Evolutionary conservation across 306 rosid species (phyloP), one percentile per base, ranked within the genome.

Genomic region (Pterocarpus santalinus): DNA sequence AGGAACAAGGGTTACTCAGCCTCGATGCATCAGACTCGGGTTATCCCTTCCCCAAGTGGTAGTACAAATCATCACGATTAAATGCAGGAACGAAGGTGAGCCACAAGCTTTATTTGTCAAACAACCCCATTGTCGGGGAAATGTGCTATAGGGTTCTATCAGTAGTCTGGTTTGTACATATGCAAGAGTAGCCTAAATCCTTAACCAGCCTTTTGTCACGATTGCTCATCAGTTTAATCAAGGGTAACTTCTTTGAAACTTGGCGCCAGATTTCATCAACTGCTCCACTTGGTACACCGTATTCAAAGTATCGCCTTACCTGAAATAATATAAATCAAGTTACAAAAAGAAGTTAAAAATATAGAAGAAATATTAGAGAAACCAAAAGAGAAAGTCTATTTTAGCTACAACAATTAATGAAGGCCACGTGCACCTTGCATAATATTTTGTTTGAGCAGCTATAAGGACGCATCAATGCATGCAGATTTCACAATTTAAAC

Each of bases 241-340:
- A 61, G 6, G 97, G 94, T 41, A 93, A 82, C 89, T 95, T 95
- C 70, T 79, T 93, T 2, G 94, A 84, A 34, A 93, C 85, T 76
- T 95, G 99, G 75, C 89, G 95, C 99, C 99, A 95, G 76, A 93
- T 93, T 82, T 95, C 96, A 58, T 88, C 87, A 56, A 89, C 90
- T 4, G 97, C 79, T 43, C 92, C 94, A 13, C 88, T 81, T 22
- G 83, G 74, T 33, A 75, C 88, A 5, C 55, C 91, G 7, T 93
- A 95, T 67, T 89, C 83, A 63, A 95, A 93, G 82, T 89, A 95
- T 52, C 77, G 88, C 84, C 85, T 95, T 84, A 93, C 91, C 99
- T 95, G 89, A 68, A 84, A 86, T 62, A 71, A 75, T 38, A 60
- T 7, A 65, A 61, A 72, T 72, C 51, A 93, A 22, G 28, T 22